Percentiles rank a stretch among this genome's conserved stretches.
Evolutionary conservation across 306 rosid genomes (phyloP).

Genomic region (Pueraria montana): DNA sequence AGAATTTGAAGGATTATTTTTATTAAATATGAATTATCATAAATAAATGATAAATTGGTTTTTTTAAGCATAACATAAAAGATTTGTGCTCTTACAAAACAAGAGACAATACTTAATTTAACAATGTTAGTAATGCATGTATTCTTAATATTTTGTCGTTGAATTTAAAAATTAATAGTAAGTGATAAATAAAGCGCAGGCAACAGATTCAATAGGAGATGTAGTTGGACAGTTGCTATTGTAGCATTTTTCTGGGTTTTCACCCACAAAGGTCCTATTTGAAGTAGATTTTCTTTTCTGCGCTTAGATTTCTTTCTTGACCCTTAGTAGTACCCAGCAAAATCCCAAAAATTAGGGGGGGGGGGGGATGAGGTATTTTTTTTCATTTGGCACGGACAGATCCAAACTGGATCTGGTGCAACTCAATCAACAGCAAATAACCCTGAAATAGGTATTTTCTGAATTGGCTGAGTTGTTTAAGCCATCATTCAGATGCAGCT

Average conservation of each 20-base stretch:
- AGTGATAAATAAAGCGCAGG: background rate
- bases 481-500: background rate
- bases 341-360: too few relatives aligned
- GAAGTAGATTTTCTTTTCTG: background rate
- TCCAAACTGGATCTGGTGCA: background rate
- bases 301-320: conserved; percentile 10
- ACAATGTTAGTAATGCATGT: background rate
- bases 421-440: background rate
- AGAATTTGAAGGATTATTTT: background rate
- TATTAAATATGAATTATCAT: background rate
- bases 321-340: background rate
- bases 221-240: conserved; percentile 8
- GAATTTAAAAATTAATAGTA: background rate
- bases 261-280: background rate
- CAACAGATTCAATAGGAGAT: conserved; percentile 11
- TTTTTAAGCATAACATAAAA: background rate
- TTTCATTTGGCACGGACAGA: background rate
- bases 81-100: background rate
- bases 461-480: background rate
- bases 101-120: background rate
- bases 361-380: background rate
- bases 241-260: conserved; percentile 14
- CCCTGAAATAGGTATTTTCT: background rate
- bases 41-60: background rate
- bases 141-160: background rate